Evolutionary conservation across 2,329 filamentous ascomycete species (phyloP), one percentile per base, ranked within the genome.

Genomic region (Rutstroemia sp.): DNA sequence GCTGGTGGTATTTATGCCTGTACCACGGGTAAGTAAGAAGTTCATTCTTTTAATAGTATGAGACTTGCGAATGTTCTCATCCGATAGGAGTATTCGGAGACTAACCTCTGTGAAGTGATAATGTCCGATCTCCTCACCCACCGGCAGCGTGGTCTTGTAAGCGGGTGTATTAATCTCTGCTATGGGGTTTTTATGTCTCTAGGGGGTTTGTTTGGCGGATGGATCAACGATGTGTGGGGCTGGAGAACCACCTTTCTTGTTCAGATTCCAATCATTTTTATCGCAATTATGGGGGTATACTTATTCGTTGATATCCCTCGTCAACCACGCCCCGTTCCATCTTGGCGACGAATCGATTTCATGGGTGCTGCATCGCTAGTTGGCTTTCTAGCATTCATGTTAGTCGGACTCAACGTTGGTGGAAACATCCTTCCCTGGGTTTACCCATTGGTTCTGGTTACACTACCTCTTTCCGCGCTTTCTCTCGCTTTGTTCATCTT

Each of bases 231-330:
- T 67, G 79, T 76, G 7, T 76, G 90, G 47, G 85, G 86, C 34
- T 90, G 87, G 87, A 75, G 86, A 62, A 89, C 85, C 82, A 79
- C 86, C 0, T 92, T 92, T 66, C 70, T 88, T 16, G 76, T 77
- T 2, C 88, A 92, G 67, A 79, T 81, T 0, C 88, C 88, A 2
- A 67, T 90, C 4, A 86, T 86, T 57, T 66, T 84, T 6, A 52
- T 84, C 2, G 86, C 86, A 1, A 81, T 87, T 62, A 50, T 82
- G 4, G 74, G 82, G 7, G 86, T 89, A 12, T 77, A 77, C 47
- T 64, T 83, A 9, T 74, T 78, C 38, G 75, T 90, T 7, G 72
- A 85, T 47, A 70, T 88, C 0, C 85, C 86, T 1, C n/a, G 23
- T 12, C 48, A 49, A 19, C 38, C 49, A 19, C 19, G 25, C n/a